Evolutionary conservation across 2,329 filamentous ascomycete genomes (phyloP).

Genomic region (Verticillium alfalfae): DNA sequence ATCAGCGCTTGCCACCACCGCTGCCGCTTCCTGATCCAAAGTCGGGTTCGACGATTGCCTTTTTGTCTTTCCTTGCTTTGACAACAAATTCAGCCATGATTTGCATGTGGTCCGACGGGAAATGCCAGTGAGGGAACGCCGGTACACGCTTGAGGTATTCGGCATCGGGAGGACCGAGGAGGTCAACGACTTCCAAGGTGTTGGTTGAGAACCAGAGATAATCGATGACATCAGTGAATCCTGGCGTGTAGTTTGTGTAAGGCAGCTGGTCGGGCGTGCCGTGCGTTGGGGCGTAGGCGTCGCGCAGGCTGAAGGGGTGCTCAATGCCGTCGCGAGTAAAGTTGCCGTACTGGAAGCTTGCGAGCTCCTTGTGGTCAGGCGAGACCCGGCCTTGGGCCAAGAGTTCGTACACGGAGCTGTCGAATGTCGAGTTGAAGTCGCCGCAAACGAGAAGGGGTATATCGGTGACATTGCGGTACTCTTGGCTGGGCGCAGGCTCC

Average conservation of each 20-base stretch:
- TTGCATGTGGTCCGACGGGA: conserved; percentile 87
- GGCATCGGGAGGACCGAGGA: conserved; percentile 82
- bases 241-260: conserved; percentile 95
- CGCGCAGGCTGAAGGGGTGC: conserved; percentile 90
- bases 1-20: conserved; percentile 1
- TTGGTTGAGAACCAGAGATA: conserved; percentile 98
- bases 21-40: conserved; percentile 38
- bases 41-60: conserved; percentile 57
- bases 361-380: conserved; percentile 75
- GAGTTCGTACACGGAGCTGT: conserved; percentile 88
- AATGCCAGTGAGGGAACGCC: conserved; percentile 90
- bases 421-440: conserved; percentile 87
- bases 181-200: conserved; percentile 72
- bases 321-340: conserved; percentile 90
- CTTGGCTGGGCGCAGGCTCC: conserved; percentile 73
- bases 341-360: conserved; percentile 79
- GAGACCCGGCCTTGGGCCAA: conserved; percentile 74
- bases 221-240: conserved; percentile 88
- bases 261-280: conserved; percentile 78
- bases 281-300: conserved; percentile 77
- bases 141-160: conserved; percentile 82
- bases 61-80: conserved; percentile 81
- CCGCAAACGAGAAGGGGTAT: conserved; percentile 90
- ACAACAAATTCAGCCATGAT: conserved; percentile 86
- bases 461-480: conserved; percentile 79